Percentiles rank a stretch among this genome's conserved stretches.
These are phyloP conservation scores for Ricinus communis DNA, from an alignment of 345 rosid species.

Conservation along the genomic window DNA sequence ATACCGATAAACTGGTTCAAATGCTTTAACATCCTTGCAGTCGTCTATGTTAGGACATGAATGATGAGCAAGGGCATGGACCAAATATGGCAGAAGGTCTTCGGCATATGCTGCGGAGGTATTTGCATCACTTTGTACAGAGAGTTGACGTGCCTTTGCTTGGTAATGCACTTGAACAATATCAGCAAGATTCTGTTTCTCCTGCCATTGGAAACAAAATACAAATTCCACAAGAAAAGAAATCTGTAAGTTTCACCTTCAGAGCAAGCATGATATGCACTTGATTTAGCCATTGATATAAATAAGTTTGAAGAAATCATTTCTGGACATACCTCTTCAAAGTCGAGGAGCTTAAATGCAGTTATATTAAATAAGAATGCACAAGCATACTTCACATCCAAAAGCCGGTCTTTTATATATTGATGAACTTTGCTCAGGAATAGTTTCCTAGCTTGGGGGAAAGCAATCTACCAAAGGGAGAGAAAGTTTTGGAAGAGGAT, in stretches of 20 bases:
- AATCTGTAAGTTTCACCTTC: not conserved
- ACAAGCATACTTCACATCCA: slow-evolving; percentile 88
- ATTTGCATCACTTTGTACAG: slow-evolving; percentile 65
- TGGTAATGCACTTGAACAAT: slow-evolving; percentile 81
- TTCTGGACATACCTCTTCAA: slow-evolving; percentile 64
- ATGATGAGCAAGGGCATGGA: slow-evolving; percentile 84
- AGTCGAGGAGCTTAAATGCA: slow-evolving; percentile 47
- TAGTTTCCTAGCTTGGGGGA: slow-evolving; percentile 68
- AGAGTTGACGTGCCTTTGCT: slow-evolving; percentile 65
- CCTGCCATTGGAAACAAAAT: slow-evolving; percentile 55
- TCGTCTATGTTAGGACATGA: slow-evolving; percentile 75
- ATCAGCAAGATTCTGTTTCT: slow-evolving; percentile 76
- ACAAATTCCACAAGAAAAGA: slow-evolving; percentile 8
- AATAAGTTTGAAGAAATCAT: slow-evolving; percentile 27
- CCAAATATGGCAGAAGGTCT: slow-evolving; percentile 62
- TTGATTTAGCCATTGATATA: not conserved
- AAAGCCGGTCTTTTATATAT: slow-evolving; percentile 75
- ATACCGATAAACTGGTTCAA: slow-evolving; percentile 76
- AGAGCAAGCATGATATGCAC: not conserved
- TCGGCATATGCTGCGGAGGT: slow-evolving; percentile 57
- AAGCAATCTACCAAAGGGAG: slow-evolving; percentile 54
- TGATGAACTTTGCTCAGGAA: slow-evolving; percentile 88
- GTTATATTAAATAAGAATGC: slow-evolving; percentile 59
- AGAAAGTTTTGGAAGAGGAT: slow-evolving; percentile 3
- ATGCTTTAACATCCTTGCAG: slow-evolving; percentile 82